Conservation (phyloP, 2,329 filamentous ascomycete genomes). For the Phialocephala subalpina region DNA sequence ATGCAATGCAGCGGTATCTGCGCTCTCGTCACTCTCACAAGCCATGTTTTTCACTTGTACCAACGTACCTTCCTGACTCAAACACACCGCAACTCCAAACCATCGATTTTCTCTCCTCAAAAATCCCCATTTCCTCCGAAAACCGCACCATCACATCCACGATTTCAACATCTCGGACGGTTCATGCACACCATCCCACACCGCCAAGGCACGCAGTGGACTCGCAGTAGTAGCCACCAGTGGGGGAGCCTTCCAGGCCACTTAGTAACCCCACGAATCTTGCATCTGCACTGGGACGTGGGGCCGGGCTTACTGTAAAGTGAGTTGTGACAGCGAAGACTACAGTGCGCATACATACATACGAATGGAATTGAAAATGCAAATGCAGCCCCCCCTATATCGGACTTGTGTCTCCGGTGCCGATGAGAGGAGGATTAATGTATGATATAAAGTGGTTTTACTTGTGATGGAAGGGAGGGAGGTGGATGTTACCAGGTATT, state of each 20-base stretch:
- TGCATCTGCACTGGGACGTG: slow-evolving; percentile 3
- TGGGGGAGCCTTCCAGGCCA: neutral
- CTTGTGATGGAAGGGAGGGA: neutral
- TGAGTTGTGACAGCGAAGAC: neutral
- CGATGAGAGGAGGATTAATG: neutral
- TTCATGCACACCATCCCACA: neutral
- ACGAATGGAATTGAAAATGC: neutral
- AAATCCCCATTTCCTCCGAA: neutral
- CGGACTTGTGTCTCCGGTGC: neutral
- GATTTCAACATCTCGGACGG: neutral
- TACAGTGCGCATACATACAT: neutral
- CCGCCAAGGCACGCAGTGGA: neutral
- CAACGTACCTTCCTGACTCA: neutral
- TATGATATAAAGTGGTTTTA: neutral
- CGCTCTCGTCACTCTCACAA: neutral
- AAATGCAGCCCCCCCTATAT: neutral
- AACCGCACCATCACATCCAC: too few species aligned
- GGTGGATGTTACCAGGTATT: neutral
- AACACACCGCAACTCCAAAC: slow-evolving; percentile 1
- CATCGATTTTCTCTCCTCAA: neutral
- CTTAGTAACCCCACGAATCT: neutral
- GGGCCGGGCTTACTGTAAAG: neutral
- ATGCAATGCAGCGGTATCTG: neutral
- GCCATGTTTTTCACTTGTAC: too few species aligned
- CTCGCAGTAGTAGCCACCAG: neutral